Base-by-base conservation (phyloP, 1,284 basidiomycete genomes). In the Apiotrichum akiyoshidainum region DNA sequence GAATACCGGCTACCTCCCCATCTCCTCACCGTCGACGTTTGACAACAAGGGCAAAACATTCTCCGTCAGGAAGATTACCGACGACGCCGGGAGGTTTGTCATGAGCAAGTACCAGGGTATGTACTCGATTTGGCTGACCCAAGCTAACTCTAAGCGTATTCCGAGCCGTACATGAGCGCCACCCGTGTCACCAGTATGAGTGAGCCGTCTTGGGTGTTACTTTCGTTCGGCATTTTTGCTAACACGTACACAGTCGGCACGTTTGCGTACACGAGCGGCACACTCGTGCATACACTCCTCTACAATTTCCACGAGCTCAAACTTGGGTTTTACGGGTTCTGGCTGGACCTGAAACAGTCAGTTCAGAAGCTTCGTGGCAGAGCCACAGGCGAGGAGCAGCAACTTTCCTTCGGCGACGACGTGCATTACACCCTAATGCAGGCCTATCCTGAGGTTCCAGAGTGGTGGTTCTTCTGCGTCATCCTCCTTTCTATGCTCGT, bases 41-140 rank as follows among this genome's bases (percentile, higher is more conserved):
- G 62, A 65, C 60, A 68, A 68, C 61, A 61, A 37, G 11, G 74
- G 72, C 12, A 51, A 45, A 16, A 51, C 57, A 5, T 78, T 68
- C 73, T 71, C 76, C 52, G 75, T 78, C 37, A 63, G 70, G 17
- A 60, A 58, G 16, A 68, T 77, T 35, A 65, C 78, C 40, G 62
- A 69, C 59, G 56, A 57, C 10, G 45, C 69, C 37, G 61, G 61
- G 14, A 57, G 52, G 16, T 66, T 78, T 35, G 68, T 75, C 59
- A n/a, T 61, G 17, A 63, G 48, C 21, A 65, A 64, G 31, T 77
- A 73, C 60, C 61, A 69, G 53, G 8, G 34, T 35, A 35, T 8
- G 34, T 35, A 35, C n/a, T n/a, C n/a, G 13, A 35, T 35, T 7
- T 13, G 8, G 8, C 34, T 35, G 34, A 35, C 34, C 8, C 34